Evolutionary conservation across 2,329 filamentous ascomycete species (phyloP).

Genomic region (Pseudocercospora cruenta): DNA sequence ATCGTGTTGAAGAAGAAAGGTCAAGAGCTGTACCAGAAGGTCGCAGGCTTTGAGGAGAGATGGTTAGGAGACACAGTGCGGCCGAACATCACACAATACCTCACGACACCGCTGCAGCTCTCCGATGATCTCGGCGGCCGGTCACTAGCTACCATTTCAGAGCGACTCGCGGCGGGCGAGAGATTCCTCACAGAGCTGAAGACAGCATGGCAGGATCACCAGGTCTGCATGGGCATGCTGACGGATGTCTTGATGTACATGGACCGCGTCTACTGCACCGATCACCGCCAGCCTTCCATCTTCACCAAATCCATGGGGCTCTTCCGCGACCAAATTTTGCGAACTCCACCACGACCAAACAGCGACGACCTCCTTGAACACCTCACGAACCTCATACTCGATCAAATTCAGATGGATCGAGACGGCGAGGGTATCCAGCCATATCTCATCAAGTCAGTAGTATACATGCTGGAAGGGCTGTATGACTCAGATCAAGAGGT

Average conservation of each 20-base stretch:
- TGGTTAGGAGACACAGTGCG: conserved; percentile 80
- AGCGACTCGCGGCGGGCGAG: conserved; percentile 79
- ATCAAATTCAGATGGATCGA: conserved; percentile 90
- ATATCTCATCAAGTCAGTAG: conserved; percentile 76
- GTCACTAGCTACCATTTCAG: conserved; percentile 66
- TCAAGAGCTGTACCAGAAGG: conserved; percentile 75
- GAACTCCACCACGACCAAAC: conserved; percentile 56
- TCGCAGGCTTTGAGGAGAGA: conserved; percentile 77
- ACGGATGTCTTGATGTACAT: conserved; percentile 95
- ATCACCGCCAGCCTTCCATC: conserved; percentile 74
- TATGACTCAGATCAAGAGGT: conserved; percentile 80
- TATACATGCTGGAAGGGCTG: conserved; percentile 86
- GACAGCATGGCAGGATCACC: conserved; percentile 84
- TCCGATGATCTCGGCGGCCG: conserved; percentile 39
- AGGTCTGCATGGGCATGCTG: conserved; percentile 92
- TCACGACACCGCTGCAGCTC: conserved; percentile 69
- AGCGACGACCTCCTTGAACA: conserved; percentile 68
- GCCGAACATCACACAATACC: conserved; percentile 68
- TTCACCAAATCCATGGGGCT: conserved; percentile 83
- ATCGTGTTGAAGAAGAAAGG: conserved; percentile 89
- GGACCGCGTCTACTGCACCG: conserved; percentile 80
- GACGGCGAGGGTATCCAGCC: conserved; percentile 88
- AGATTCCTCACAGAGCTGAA: conserved; percentile 77
- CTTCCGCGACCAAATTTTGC: conserved; percentile 84
- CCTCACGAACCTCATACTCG: conserved; percentile 79